A percentile compares a stretch with the other conserved stretches of the same genome.
phyloP scores from a whole-genome alignment of 371 early-diverging fungal species.

The Chytridiales sp. region DNA sequence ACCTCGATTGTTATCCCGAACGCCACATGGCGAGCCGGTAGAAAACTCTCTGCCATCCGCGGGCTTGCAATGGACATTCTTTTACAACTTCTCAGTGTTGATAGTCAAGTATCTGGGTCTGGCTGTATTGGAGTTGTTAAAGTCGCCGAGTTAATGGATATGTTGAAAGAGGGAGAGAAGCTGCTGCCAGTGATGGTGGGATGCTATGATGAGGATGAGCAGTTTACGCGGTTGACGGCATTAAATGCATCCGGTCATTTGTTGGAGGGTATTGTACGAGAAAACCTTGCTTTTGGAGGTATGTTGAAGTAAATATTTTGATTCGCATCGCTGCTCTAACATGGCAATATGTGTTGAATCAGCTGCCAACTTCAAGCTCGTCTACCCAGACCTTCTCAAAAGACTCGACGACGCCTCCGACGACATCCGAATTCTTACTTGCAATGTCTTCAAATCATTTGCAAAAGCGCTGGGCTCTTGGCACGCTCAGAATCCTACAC shows the following conservation, averaged over 20 bases:
- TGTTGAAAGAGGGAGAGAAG: conserved; percentile 9
- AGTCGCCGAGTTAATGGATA: neutral
- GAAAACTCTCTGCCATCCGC: conserved; percentile 35
- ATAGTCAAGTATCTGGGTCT: neutral
- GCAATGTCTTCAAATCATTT: conserved; percentile 15
- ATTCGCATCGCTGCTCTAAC: neutral
- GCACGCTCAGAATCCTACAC: conserved; percentile 15
- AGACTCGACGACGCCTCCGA: conserved; percentile 55
- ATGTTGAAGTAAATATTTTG: neutral
- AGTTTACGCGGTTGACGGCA: conserved; percentile 23
- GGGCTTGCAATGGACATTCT: conserved; percentile 31
- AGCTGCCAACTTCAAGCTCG: conserved; percentile 37
- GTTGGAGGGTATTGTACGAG: conserved; percentile 11
- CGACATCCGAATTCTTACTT: conserved; percentile 38
- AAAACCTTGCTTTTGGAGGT: conserved; percentile 22
- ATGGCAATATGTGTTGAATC: conserved; percentile 9
- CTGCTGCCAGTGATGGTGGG: conserved; percentile 18
- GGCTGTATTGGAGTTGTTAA: conserved; percentile 5
- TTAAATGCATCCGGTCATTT: conserved; percentile 25
- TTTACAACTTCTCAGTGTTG: conserved; percentile 14
- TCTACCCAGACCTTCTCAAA: conserved; percentile 52
- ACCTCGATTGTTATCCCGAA: conserved; percentile 27
- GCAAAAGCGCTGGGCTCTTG: conserved; percentile 21
- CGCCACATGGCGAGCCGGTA: conserved; percentile 45
- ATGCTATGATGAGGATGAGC: conserved; percentile 46